A percentile compares a stretch with the other conserved stretches of the same genome.
phyloP scores from a whole-genome alignment of 768 basidiomycete genomes.

The Dendrothele bispora region DNA sequence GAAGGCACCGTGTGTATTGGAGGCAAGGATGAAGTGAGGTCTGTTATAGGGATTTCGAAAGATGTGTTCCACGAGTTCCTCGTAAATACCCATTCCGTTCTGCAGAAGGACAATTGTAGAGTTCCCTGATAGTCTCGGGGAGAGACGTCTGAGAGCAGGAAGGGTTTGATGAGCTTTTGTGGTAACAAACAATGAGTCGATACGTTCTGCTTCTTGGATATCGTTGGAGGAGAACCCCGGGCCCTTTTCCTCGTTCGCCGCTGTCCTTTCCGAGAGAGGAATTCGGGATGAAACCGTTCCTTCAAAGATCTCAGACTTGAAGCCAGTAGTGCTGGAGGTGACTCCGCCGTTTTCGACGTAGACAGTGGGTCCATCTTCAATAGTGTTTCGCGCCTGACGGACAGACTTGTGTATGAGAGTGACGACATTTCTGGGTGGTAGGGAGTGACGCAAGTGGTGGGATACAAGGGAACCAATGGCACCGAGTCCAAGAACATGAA shows the following conservation, averaged over 20 bases:
- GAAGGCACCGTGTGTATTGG: conserved; percentile 81
- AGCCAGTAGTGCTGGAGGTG: conserved; percentile 39
- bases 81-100: conserved; percentile 93
- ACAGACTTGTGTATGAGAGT: conserved; percentile 67
- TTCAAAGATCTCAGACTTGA: conserved; percentile 51
- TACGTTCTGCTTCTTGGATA: conserved; percentile 28
- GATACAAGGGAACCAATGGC: conserved; percentile 83
- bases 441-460: conserved; percentile 67
- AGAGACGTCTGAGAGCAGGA: conserved; percentile 54
- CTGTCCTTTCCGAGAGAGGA: conserved; percentile 45
- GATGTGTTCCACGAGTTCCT: conserved; percentile 61
- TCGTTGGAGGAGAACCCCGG: not conserved
- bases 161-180: conserved; percentile 75
- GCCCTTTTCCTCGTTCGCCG: not conserved
- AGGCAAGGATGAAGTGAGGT: conserved; percentile 84
- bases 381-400: conserved; percentile 34
- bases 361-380: conserved; percentile 35
- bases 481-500: conserved; percentile 79
- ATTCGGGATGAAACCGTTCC: conserved; percentile 39
- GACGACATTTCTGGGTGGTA: conserved; percentile 53
- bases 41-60: conserved; percentile 74
- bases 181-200: conserved; percentile 80
- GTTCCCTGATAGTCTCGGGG: conserved; percentile 58
- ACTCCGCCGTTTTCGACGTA: conserved; percentile 52
- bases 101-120: conserved; percentile 92